Evolutionary conservation across 306 rosid genomes (phyloP).

Genomic region (Cicer pinnatifidum): DNA sequence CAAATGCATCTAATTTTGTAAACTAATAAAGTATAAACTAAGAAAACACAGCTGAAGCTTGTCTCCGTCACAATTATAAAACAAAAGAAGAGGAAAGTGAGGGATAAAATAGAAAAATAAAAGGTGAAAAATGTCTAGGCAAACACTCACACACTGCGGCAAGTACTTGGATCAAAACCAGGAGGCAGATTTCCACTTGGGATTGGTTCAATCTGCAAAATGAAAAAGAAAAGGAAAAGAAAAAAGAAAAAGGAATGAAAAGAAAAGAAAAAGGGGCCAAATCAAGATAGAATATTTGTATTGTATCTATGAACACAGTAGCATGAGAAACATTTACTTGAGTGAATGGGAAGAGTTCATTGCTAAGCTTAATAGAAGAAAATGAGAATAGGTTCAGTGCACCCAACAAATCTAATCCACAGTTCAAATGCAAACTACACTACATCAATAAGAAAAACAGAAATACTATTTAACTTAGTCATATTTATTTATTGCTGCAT

Average conservation of each 20-base stretch:
- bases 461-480: neutral
- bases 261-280: conserved; percentile 45
- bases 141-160: conserved; percentile 99
- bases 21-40: neutral
- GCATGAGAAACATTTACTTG: conserved; percentile 30
- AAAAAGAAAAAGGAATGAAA: conserved; percentile 39
- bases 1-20: neutral
- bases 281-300: conserved; percentile 45
- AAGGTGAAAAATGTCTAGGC: conserved; percentile 51
- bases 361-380: conserved; percentile 24
- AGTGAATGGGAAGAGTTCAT: conserved; percentile 16
- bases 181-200: conserved; percentile 99
- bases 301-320: conserved; percentile 44
- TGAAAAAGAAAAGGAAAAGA: conserved; percentile 50
- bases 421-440: conserved; percentile 2
- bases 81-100: conserved; percentile 18
- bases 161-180: conserved; percentile 99
- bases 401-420: conserved; percentile 2
- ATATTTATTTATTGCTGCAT: neutral
- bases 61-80: conserved; percentile 41
- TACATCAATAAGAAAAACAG: neutral
- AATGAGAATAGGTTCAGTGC: neutral
- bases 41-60: conserved; percentile 28
- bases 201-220: conserved; percentile 99
- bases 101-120: conserved; percentile 23